Conservation (phyloP, 345 rosid genomes). For the Balakata baccata region DNA sequence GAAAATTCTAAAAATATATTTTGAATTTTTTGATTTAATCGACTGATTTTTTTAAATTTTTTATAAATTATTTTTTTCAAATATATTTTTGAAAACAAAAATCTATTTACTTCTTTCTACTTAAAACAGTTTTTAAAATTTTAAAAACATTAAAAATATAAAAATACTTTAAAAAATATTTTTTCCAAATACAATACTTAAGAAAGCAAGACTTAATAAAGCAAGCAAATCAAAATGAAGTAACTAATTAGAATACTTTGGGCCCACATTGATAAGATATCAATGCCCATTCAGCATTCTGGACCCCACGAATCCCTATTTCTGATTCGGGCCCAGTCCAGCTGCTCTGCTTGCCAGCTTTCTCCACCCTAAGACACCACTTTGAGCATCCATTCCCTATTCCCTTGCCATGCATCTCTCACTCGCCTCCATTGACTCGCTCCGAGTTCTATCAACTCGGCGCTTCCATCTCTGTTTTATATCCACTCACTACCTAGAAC, state of each 20-base stretch:
- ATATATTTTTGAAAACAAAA: too few species aligned
- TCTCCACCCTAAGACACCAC: slow-evolving; percentile 21
- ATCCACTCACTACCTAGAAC: slow-evolving; percentile 72
- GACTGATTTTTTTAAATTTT: too few species aligned
- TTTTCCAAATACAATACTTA: too few species aligned
- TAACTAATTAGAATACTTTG: slow-evolving; percentile 34
- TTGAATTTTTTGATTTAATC: too few species aligned
- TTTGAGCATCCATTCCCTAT: slow-evolving; percentile 36
- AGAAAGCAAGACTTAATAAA: too few species aligned
- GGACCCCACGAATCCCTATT: slow-evolving; percentile 42
- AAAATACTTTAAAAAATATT: too few species aligned
- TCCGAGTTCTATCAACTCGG: slow-evolving; percentile 36
- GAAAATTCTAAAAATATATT: too few species aligned
- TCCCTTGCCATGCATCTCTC: slow-evolving; percentile 45
- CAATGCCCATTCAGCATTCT: slow-evolving; percentile 30
- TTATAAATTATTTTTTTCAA: too few species aligned
- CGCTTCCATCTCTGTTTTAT: slow-evolving; percentile 51
- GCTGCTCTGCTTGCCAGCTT: neutral
- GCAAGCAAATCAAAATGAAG: too few species aligned
- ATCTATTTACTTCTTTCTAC: too few species aligned
- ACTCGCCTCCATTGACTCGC: slow-evolving; percentile 46
- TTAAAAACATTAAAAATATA: too few species aligned
- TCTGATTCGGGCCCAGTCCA: slow-evolving; percentile 14
- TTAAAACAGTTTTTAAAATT: too few species aligned
- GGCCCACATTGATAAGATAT: slow-evolving; percentile 46